phyloP scores from a whole-genome alignment of 805 yeast species.

The Alloascoidea hylecoeti region DNA sequence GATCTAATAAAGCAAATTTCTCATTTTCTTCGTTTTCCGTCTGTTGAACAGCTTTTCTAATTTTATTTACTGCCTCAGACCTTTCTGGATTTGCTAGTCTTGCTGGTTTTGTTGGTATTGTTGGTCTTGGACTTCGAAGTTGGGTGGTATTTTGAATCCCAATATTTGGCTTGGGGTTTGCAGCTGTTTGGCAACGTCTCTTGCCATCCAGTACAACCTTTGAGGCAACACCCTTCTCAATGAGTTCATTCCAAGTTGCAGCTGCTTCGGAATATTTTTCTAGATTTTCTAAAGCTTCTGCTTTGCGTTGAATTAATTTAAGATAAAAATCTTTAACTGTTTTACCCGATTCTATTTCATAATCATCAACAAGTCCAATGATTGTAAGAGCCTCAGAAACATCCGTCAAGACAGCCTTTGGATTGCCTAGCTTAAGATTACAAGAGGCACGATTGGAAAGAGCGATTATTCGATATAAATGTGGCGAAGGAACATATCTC shows the following conservation, averaged over 20 bases:
- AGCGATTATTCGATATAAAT: slow-evolving; percentile 52
- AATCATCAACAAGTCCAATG: slow-evolving; percentile 23
- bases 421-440: slow-evolving; percentile 54
- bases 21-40: slow-evolving; percentile 38
- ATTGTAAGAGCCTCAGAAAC: slow-evolving; percentile 32
- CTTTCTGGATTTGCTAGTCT: slow-evolving; percentile 2
- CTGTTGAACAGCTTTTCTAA: slow-evolving; percentile 30
- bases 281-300: slow-evolving; percentile 72
- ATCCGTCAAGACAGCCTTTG: slow-evolving; percentile 32
- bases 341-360: slow-evolving; percentile 33
- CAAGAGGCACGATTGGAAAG: slow-evolving; percentile 66
- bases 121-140: slow-evolving; percentile 3
- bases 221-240: slow-evolving; percentile 54
- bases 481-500: slow-evolving; percentile 44
- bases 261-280: slow-evolving; percentile 61
- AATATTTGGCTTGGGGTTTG: slow-evolving; percentile 33
- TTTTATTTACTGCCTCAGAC: slow-evolving; percentile 33
- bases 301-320: slow-evolving; percentile 55
- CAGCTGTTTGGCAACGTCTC: slow-evolving; percentile 55
- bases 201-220: slow-evolving; percentile 65
- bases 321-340: slow-evolving; percentile 56
- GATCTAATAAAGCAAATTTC: slow-evolving; percentile 47
- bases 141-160: slow-evolving; percentile 4
- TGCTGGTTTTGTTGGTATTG: slow-evolving; percentile 2
- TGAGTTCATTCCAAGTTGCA: slow-evolving; percentile 40